phyloP scores from a whole-genome alignment of 495 filamentous ascomycete species.

The Neurospora pannonica region DNA sequence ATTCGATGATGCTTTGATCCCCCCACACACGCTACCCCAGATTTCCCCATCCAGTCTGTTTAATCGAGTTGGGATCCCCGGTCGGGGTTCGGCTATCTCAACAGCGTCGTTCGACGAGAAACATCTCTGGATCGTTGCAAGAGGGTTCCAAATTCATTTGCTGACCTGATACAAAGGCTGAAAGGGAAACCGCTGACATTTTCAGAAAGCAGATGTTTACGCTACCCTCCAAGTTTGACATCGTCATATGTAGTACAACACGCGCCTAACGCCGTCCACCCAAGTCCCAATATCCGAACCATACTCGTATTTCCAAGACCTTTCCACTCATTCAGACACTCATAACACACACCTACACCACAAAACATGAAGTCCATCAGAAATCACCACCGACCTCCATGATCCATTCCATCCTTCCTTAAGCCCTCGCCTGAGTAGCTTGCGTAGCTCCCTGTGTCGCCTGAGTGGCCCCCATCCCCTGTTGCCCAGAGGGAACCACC shows the following conservation, averaged over 20 bases:
- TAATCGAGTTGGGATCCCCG: not conserved
- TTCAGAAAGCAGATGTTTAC: not conserved
- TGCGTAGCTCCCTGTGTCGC: not conserved
- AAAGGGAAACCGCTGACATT: not conserved
- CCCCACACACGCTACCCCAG: not conserved
- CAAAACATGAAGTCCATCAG: not conserved
- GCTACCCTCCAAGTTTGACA: not conserved
- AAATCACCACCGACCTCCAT: not conserved
- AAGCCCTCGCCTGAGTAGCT: not conserved
- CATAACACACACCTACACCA: not conserved
- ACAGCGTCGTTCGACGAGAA: not conserved
- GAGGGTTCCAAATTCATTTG: not conserved
- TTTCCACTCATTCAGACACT: not conserved
- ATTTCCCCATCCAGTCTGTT: not conserved
- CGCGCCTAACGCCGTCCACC: not conserved
- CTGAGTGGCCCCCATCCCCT: not conserved
- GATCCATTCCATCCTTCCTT: not conserved
- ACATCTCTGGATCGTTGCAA: not conserved
- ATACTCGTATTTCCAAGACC: not conserved
- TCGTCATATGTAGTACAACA: not conserved
- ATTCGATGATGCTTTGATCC: not conserved
- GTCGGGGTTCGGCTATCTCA: not conserved
- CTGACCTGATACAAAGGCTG: not conserved
- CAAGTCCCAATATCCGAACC: not conserved
- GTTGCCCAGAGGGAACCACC: conserved; percentile 51